phyloP scores from a whole-genome alignment of 352 stramenopile species.

The Pythium monospermum region DNA sequence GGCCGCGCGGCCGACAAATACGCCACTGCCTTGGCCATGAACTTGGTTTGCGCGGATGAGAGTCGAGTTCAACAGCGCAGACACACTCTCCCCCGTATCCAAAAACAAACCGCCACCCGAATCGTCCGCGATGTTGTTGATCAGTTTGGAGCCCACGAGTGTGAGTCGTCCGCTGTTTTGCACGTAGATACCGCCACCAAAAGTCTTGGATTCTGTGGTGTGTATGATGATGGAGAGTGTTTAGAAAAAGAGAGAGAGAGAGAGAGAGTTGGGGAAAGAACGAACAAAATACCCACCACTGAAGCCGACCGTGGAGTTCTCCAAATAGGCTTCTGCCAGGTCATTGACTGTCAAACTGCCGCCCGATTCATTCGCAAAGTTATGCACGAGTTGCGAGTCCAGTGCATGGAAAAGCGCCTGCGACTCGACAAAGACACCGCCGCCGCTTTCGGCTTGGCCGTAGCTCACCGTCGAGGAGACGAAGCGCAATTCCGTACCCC shows the following conservation, averaged over 20 bases:
- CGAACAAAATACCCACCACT: constrained; percentile 53
- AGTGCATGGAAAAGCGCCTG: constrained; percentile 23
- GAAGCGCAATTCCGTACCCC: constrained; percentile 5
- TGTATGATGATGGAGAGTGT: no score
- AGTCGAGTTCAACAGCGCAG: constrained; percentile 25
- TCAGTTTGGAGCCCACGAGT: constrained; percentile 24
- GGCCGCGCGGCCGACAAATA: constrained; percentile 49
- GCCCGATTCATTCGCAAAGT: constrained; percentile 37
- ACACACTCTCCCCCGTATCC: constrained; percentile 40
- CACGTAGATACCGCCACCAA: constrained; percentile 44
- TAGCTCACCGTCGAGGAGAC: constrained; percentile 28
- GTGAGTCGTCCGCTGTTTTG: constrained; percentile 27
- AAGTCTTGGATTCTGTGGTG: constrained; percentile 45
- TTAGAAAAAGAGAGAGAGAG: no score
- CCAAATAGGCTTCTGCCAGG: constrained; percentile 23
- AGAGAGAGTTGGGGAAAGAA: no score
- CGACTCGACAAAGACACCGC: constrained; percentile 30
- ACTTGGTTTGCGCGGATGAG: constrained; percentile 32
- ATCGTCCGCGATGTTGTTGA: constrained; percentile 49
- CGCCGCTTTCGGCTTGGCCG: constrained; percentile 40
- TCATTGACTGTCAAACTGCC: constrained; percentile 40
- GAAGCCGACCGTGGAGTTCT: constrained; percentile 19
- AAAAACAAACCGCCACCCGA: constrained; percentile 52
- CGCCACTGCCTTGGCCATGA: constrained; percentile 41
- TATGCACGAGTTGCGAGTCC: constrained; percentile 28